These are phyloP conservation scores for Urochloa ruziziensis DNA, from an alignment of 176 grass and related monocot species.

Conservation along the genomic window DNA sequence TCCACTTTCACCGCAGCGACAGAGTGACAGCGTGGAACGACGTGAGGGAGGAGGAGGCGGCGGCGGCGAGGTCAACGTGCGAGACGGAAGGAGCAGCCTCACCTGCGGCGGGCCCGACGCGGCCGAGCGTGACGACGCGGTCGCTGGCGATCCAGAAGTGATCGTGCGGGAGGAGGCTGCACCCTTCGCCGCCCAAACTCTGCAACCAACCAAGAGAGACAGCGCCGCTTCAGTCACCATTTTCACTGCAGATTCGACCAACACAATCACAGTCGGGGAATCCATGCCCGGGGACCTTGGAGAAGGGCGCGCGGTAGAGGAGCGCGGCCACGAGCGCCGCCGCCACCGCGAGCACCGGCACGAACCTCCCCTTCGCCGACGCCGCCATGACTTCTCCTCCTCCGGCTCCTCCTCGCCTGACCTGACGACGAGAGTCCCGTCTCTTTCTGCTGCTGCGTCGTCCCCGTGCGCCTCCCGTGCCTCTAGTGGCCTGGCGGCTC, in stretches of 20 bases:
- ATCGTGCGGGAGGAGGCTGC: constrained; percentile 75
- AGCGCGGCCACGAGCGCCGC: constrained; percentile 61
- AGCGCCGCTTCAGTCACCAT: not conserved
- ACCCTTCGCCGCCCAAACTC: constrained; percentile 50
- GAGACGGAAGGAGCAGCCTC: not conserved
- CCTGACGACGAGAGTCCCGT: not conserved
- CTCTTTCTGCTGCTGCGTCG: not conserved
- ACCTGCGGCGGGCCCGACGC: constrained; percentile 80
- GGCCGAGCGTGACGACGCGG: constrained; percentile 71
- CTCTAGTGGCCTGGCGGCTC: constrained; percentile 4
- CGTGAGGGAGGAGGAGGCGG: not conserved
- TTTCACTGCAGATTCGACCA: not conserved
- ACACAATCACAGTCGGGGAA: not conserved
- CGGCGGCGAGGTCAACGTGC: not conserved
- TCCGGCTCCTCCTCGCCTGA: not conserved
- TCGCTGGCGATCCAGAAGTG: constrained; percentile 89
- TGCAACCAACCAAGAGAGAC: constrained; percentile 2
- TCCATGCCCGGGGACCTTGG: constrained; percentile 28
- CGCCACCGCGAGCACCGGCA: constrained; percentile 55
- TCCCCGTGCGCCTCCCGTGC: not conserved
- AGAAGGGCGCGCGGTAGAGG: constrained; percentile 54
- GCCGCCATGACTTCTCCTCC: not conserved
- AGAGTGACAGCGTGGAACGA: too few species aligned
- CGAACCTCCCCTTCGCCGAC: constrained; percentile 37
- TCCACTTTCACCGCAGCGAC: too few species aligned